These are phyloP conservation scores for Rhizophagus clarus DNA, from an alignment of 192 early-diverging fungal genomes.

Conservation along the genomic window DNA sequence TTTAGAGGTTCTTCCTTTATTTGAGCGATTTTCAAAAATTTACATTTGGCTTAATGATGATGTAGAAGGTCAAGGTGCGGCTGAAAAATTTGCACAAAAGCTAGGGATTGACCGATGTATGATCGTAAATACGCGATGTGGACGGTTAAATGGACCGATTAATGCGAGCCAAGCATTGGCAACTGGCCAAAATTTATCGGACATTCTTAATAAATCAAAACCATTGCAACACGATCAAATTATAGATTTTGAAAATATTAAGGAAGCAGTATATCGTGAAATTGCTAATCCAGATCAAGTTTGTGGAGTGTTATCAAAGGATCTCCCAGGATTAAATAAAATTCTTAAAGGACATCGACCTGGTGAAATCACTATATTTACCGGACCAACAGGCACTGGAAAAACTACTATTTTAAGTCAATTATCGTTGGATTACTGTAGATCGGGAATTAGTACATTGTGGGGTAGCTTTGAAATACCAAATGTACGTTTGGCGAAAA, in stretches of 20 bases:
- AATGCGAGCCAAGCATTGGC: conserved; percentile 58
- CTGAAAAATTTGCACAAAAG: conserved; percentile 61
- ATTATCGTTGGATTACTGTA: conserved; percentile 68
- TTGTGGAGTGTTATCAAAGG: conserved; percentile 60
- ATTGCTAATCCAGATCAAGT: conserved; percentile 66
- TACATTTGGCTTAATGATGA: conserved; percentile 74
- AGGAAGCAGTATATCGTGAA: conserved; percentile 65
- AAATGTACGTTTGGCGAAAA: conserved; percentile 65
- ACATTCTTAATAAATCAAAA: conserved; percentile 48
- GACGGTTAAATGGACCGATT: conserved; percentile 47
- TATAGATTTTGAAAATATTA: conserved; percentile 59
- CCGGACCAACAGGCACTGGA: conserved; percentile 69
- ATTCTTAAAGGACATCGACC: conserved; percentile 69
- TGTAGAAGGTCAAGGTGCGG: conserved; percentile 60
- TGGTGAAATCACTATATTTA: conserved; percentile 70
- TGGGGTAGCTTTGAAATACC: conserved; percentile 81
- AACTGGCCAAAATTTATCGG: conserved; percentile 39
- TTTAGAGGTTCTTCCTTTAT: conserved; percentile 54
- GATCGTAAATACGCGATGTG: conserved; percentile 52
- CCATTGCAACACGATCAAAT: conserved; percentile 68
- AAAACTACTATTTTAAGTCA: conserved; percentile 77
- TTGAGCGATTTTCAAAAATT: conserved; percentile 65
- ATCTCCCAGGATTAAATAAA: conserved; percentile 63
- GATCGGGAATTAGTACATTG: conserved; percentile 66
- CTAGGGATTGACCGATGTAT: conserved; percentile 65